Evolutionary conservation across 1,284 basidiomycete species (phyloP).

Genomic region (Irpex sp.): DNA sequence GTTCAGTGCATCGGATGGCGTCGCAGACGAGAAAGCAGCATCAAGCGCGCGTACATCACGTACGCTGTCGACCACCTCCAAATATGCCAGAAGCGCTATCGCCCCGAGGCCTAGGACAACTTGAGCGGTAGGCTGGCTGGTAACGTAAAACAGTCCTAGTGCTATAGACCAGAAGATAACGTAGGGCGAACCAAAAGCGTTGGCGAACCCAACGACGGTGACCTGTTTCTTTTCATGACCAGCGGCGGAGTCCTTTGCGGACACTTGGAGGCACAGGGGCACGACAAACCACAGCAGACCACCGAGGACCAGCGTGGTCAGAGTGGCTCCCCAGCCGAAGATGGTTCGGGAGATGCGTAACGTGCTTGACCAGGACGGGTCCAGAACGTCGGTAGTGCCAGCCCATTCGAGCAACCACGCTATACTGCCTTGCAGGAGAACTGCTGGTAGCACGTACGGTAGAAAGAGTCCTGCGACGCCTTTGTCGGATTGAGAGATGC

Average conservation of each 20-base stretch:
- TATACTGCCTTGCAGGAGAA: slow-evolving; percentile 51
- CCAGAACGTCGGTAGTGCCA: slow-evolving; percentile 49
- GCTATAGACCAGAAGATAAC: slow-evolving; percentile 72
- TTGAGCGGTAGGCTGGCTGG: slow-evolving; percentile 80
- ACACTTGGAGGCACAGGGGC: slow-evolving; percentile 69
- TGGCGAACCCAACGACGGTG: slow-evolving; percentile 82
- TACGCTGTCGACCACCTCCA: slow-evolving; percentile 77
- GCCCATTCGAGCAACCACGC: slow-evolving; percentile 83
- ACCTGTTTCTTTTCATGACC: slow-evolving; percentile 38
- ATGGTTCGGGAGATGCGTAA: slow-evolving; percentile 53
- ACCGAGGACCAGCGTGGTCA: slow-evolving; percentile 46
- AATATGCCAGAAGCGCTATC: slow-evolving; percentile 61
- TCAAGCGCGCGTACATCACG: slow-evolving; percentile 65
- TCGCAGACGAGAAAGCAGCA: slow-evolving; percentile 39
- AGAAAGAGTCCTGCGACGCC: slow-evolving; percentile 68
- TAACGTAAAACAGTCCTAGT: slow-evolving; percentile 61
- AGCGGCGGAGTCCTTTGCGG: slow-evolving; percentile 17
- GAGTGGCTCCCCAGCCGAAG: slow-evolving; percentile 55
- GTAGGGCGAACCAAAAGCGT: slow-evolving; percentile 86
- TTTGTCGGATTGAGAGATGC: slow-evolving; percentile 66
- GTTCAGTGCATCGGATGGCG: slow-evolving; percentile 39
- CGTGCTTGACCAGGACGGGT: slow-evolving; percentile 31
- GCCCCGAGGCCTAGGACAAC: slow-evolving; percentile 61
- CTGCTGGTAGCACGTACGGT: slow-evolving; percentile 48
- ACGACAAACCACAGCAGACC: slow-evolving; percentile 62